Conservation (phyloP, 495 filamentous ascomycete species). For the Coniosporium apollinis region DNA sequence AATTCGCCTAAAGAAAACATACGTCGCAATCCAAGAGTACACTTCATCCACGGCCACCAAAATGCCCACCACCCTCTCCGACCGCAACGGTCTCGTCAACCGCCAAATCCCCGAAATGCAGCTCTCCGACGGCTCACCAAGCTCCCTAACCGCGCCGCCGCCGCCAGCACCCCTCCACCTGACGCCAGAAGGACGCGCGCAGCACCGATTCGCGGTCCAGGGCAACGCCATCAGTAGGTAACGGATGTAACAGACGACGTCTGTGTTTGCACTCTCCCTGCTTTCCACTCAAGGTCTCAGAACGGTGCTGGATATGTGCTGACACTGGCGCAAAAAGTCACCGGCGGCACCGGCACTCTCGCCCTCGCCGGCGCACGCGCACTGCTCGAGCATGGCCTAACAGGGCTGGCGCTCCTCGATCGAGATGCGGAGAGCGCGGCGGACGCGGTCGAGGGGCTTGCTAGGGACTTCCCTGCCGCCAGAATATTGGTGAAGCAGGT, state of each 20-base stretch:
- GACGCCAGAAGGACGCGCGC: conserved; percentile 31
- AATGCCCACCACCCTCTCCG: conserved; percentile 12
- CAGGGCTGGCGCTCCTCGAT: conserved; percentile 46
- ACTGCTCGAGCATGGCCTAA: conserved; percentile 54
- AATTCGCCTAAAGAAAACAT: no score
- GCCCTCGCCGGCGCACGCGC: conserved; percentile 41
- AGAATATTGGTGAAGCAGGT: conserved; percentile 32
- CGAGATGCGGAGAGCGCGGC: conserved; percentile 30
- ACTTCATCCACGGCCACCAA: no score
- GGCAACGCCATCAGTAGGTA: conserved; percentile 44
- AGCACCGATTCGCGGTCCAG: conserved; percentile 40
- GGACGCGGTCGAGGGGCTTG: conserved; percentile 26
- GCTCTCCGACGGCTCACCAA: conserved; percentile 32
- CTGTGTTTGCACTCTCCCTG: no score
- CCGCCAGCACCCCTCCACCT: conserved; percentile 25
- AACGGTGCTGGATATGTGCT: no score
- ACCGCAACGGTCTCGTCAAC: conserved; percentile 17
- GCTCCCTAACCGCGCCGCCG: conserved; percentile 33
- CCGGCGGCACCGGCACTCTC: conserved; percentile 53
- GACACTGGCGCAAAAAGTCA: conserved; percentile 24
- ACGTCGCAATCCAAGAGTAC: no score
- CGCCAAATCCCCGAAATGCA: conserved; percentile 38
- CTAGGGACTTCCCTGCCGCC: conserved; percentile 34
- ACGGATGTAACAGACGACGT: no score
- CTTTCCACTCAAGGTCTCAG: no score